Evolutionary conservation across 1,284 basidiomycete genomes (phyloP), one percentile per base, ranked within the genome.

Genomic region (Rhodotorula sp.): DNA sequence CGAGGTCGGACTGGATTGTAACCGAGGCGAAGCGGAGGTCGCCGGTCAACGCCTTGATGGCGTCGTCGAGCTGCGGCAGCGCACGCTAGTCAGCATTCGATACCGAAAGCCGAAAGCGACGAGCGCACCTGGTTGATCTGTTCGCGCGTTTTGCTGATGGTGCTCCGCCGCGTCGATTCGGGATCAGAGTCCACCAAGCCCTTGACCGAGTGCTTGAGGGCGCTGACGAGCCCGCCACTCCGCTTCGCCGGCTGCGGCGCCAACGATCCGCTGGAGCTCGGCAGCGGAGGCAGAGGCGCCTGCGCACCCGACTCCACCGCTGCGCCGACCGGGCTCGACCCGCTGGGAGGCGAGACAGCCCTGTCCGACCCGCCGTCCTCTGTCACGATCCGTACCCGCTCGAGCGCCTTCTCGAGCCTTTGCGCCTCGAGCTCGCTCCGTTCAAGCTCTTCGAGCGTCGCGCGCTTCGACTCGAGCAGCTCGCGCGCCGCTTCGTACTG

Each of bases 151-250:
- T 95, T 97, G 72, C 89, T 90, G 74, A 99, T 98, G 67, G 89
- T 88, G 77, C 90, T 96, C 68, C 95, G 85, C 71, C 96, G 85
- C 8, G 95, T 94, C 22, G 90, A 91, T 82, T 98, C 96, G 0
- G 96, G 94, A 82, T 99, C 96, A 11, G 92, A 91, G 77, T 99
- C 96, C 89, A 99, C 97, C 87, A 99, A 94, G 17, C 92, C 92
- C 77, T 95, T 93, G 69, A 99, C 81, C 30, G 93, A 94, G 81
- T 97, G 94, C 77, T 90, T 94, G 64, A 99, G 83, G 11, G 96
- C 95, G 77, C 89, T 94, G 53, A 99, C 79, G 34, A 99, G 82
- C 10, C 94, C 94, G 84, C 67, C 72, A 17, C 64, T 55, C 24
- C 56, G 47, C 52, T 63, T 74, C 58, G 69, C 52, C n/a, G 48